Evolutionary conservation across 2,329 filamentous ascomycete genomes (phyloP), one percentile per base, ranked within the genome.

Genomic region (Aspergillus sp.): DNA sequence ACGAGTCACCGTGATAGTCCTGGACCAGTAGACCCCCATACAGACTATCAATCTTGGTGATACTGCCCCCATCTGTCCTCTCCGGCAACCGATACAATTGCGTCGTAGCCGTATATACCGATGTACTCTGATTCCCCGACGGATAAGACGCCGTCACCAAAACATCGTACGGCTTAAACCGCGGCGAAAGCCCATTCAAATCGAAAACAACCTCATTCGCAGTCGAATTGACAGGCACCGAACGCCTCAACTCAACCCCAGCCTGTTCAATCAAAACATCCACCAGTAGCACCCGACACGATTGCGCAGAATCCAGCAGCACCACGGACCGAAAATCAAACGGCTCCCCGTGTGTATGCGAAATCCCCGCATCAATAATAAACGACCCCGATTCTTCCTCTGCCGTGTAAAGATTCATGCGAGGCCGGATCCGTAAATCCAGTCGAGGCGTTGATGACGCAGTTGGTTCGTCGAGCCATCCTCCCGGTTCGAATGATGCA

Each of bases 381-480:
- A 76, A 65, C 13, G 64, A 58, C 5, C 58, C 71, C 1, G 43
- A 45, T 4, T 49, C 45, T 44, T 74, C 72, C 31, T 57, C 65
- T 12, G 69, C 62, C 7, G 71, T 62, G 56, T 77, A 78, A 6
- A 76, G 67, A 39, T 58, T 72, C 57, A 75, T 70, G 5, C 70
- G 69, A 10, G 75, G 70, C 37, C 66, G 64, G n/a, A 76, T 46
- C n/a, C 60, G 61, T 2, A 76, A 48, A 49, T 72, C 61, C 10
- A 77, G 59, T 33, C 73, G 50, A 5, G 65, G 63, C n/a, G 51
- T 52, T 4, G 55, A 37, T 13, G 68, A 68, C 19, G 45, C 49
- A 6, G 47, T 31, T 8, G 75, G 74, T 29, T 66, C 60, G 6
- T 65, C 49, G 5, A 78, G 64, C 55, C 65, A 64, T 13, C 76